Base-by-base conservation (phyloP, 2,329 filamentous ascomycete species). In the Fusarium luffae region DNA sequence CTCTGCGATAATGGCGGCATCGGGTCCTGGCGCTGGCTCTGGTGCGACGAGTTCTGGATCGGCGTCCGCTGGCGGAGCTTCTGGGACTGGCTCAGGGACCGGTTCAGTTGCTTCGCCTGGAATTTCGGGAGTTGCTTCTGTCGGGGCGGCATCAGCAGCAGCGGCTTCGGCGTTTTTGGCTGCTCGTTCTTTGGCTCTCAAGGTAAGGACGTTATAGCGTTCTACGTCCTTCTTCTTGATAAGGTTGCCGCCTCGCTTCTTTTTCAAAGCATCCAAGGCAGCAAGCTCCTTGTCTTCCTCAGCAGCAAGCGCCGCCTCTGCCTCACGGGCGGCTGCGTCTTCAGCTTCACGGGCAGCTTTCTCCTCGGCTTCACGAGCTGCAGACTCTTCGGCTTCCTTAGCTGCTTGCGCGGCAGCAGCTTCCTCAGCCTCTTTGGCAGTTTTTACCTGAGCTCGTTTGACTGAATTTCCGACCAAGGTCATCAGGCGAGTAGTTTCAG, bases 261-360 rank as follows among this genome's bases (percentile, higher is more conserved):
- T 68, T 46, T 73, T 74, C 62, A 72, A 72, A 4, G 68, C 40
- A n/a, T 59, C 68, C 13, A 74, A 49, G 4, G 59, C 46, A 18
- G 71, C 68, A 43, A 74, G 63, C 25, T 75, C 71, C 30, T 76
- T 72, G 18, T 77, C 75, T 46, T 77, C 74, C 28, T 74, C 68
- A 5, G 66, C 76, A 37, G 74, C 71, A 18, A 59, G 68, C 28
- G 72, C 73, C 46, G 70, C 74, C 71, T 79, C 67, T 59, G 78
- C 73, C 68, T 79, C 75, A 37, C 50, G 61, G 11, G 62, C 67
- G 12, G 64, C 71, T 16, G 66, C 57, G 11, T 54, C 69, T 55
- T 71, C 52, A 32, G 66, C 66, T 21, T 70, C 66, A 14, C 44
- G 54, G 14, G 68, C 54, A 40, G 68, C 68, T 30, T 47, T 32